Evolutionary conservation across 1,139 yeast genomes (phyloP), one percentile per base, ranked within the genome.

Genomic region (Hansenula sp.): DNA sequence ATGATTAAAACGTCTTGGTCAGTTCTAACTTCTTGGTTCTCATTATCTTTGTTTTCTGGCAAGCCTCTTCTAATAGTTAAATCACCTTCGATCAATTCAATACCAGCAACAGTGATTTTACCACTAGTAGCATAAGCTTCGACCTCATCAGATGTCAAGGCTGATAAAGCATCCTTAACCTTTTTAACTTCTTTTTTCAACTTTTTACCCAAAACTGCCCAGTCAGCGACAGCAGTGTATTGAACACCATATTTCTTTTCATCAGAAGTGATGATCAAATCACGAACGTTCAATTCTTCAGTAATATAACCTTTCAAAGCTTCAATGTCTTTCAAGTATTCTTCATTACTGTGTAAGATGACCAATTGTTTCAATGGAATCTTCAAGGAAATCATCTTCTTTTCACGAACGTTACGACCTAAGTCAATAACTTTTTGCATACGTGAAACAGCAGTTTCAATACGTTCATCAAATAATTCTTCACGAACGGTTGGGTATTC

Each of bases 121-220:
- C 96, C 96, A 36, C 81, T 68, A 46, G 74, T 68, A 51, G 93
- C 74, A 64, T 84, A 94, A 33, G 71, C 67, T 68, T 87, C 88
- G 41, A 93, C 97, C 48, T 89, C 90, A 18, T 74, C 86, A 18
- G 96, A 85, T 28, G 93, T 68, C 43, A 94, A 79, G 17, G 64
- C 65, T 52, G 98, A 97, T 57, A 94, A 77, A 24, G 95, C 98
- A 61, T 84, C 95, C 76, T 93, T 93, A 49, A 94, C 99, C 66
- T 80, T 85, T 72, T 86, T 89, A 53, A 88, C 95, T 60, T 91
- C 98, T 64, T 83, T 83, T 79, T 91, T 91, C 67, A 94, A 79
- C 69, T 93, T 93, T 77, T 93, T 93, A 71, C 99, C 99, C 55
- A 94, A 78, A 16, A 90, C 89, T 43, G 98, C 96, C 99, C 99